Conservation (phyloP, 2,329 filamentous ascomycete genomes). For the Pseudogymnoascus sp. region DNA sequence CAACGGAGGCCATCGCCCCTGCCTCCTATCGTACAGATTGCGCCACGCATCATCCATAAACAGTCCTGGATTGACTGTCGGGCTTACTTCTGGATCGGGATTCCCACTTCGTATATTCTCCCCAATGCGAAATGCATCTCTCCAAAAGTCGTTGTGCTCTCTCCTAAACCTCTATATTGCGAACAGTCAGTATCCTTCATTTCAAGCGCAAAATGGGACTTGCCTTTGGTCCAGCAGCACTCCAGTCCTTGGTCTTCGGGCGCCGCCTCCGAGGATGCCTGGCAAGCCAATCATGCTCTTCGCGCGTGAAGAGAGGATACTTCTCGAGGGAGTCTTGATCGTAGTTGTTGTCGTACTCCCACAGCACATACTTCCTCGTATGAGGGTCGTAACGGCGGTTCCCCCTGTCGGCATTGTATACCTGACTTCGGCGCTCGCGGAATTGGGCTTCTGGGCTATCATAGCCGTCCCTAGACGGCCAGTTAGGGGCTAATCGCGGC, state of each 20-base stretch:
- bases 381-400: conserved; percentile 24
- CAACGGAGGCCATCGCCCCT: background rate
- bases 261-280: conserved; percentile 8
- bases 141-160: conserved; percentile 25
- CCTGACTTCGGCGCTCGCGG: background rate
- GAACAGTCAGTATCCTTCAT: background rate
- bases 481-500: background rate
- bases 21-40: background rate
- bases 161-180: conserved; percentile 20
- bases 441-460: conserved; percentile 14
- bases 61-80: background rate
- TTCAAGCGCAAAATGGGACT: background rate
- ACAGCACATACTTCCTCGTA: conserved; percentile 22
- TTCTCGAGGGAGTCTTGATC: conserved; percentile 8
- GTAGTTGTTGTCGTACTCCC: conserved; percentile 17
- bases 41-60: conserved; percentile 1
- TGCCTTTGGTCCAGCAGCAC: conserved; percentile 22
- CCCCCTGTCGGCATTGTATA: conserved; percentile 15
- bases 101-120: background rate
- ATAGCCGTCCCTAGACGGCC: conserved; percentile 25
- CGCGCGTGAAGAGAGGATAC: conserved; percentile 22
- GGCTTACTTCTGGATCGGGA: background rate
- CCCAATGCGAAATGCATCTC: conserved; percentile 22
- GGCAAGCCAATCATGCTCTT: conserved; percentile 18
- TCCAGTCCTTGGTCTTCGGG: conserved; percentile 21